These are phyloP conservation scores for Cynanchum wilfordii DNA, from an alignment of 257 asterid genomes.

Conservation along the genomic window DNA sequence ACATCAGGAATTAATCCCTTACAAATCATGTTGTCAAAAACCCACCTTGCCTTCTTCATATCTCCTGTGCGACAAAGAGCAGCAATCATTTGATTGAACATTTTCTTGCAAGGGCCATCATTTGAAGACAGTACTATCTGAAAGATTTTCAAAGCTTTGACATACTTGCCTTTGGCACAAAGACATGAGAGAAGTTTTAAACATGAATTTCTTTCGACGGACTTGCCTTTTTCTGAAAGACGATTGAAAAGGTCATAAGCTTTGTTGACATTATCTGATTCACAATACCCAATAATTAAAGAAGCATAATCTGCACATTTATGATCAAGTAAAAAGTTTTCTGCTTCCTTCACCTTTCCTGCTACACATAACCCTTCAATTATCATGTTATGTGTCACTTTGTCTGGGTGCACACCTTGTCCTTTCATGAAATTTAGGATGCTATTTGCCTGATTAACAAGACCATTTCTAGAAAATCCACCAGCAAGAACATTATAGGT, in stretches of 20 bases:
- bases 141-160: conserved; percentile 38
- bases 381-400: conserved; percentile 54
- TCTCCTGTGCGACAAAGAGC: conserved; percentile 62
- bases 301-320: conserved; percentile 53
- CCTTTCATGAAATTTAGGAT: conserved; percentile 51
- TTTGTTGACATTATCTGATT: conserved; percentile 29
- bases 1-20: conserved; percentile 62
- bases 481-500: conserved; percentile 56
- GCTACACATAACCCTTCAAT: conserved; percentile 66
- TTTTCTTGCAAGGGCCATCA: conserved; percentile 41
- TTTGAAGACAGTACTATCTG: conserved; percentile 31
- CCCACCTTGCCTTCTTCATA: conserved; percentile 55
- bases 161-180: conserved; percentile 47
- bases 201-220: conserved; percentile 35
- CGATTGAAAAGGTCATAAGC: conserved; percentile 49
- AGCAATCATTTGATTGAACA: conserved; percentile 45
- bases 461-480: conserved; percentile 59
- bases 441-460: conserved; percentile 24
- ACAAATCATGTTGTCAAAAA: conserved; percentile 42
- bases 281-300: conserved; percentile 70
- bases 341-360: conserved; percentile 57
- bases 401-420: conserved; percentile 49
- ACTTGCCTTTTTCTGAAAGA: conserved; percentile 30
- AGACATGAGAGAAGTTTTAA: conserved; percentile 58
- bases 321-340: conserved; percentile 40